These are phyloP conservation scores for Citrus trifoliata DNA, from an alignment of 345 rosid species.

Conservation along the genomic window DNA sequence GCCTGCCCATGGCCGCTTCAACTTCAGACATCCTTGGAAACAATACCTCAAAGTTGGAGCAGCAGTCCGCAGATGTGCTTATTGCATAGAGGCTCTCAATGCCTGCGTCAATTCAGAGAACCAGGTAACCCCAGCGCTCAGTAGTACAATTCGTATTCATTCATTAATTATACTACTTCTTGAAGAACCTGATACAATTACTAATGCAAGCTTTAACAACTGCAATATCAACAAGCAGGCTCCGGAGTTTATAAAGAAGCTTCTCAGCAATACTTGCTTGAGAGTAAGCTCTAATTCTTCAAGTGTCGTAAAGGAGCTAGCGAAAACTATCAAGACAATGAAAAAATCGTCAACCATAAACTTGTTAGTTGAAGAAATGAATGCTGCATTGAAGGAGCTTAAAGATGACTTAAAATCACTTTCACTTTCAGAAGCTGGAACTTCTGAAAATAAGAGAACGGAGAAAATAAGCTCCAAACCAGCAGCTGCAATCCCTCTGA, in stretches of 20 bases:
- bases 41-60: constrained; percentile 48
- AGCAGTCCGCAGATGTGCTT: constrained; percentile 36
- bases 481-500: constrained; percentile 12
- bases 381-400: constrained; percentile 28
- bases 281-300: constrained; percentile 35
- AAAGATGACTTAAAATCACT: constrained; percentile 28
- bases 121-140: constrained; percentile 18
- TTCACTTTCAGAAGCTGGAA: constrained; percentile 1
- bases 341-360: constrained; percentile 26
- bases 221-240: constrained; percentile 20
- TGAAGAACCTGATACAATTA: background rate
- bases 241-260: constrained; percentile 35
- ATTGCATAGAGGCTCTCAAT: constrained; percentile 38
- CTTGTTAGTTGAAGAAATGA: constrained; percentile 35
- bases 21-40: constrained; percentile 52
- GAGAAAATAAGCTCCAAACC: background rate
- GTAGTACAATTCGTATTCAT: background rate
- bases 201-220: background rate
- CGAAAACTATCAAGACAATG: constrained; percentile 30
- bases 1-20: constrained; percentile 52
- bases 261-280: constrained; percentile 25
- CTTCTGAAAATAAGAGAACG: background rate
- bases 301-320: constrained; percentile 30
- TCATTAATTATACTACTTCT: background rate
- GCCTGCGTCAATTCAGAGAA: constrained; percentile 30